Conservation (phyloP, 228 moss, liverwort and hornwort species). For the Sphagnum magellanicum region DNA sequence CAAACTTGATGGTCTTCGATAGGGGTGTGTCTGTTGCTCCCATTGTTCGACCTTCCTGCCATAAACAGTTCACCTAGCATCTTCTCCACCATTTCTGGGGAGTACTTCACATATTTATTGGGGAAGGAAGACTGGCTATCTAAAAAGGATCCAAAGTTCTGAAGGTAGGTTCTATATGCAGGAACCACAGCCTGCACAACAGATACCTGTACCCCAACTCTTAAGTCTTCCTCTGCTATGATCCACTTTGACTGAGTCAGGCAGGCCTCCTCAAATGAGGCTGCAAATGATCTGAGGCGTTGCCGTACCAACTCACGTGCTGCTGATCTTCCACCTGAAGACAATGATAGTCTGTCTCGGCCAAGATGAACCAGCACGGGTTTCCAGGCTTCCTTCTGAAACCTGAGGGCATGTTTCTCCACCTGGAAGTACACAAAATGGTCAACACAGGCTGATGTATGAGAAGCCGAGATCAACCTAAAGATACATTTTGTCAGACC, state of each 20-base stretch:
- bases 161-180: slow-evolving; percentile 69
- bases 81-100: slow-evolving; percentile 42
- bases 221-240: slow-evolving; percentile 62
- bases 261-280: slow-evolving; percentile 52
- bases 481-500: neutral
- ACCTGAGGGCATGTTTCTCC: slow-evolving; percentile 56
- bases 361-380: slow-evolving; percentile 47
- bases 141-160: slow-evolving; percentile 30
- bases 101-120: slow-evolving; percentile 40
- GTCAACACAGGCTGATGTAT: too few relatives aligned
- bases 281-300: slow-evolving; percentile 51
- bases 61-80: slow-evolving; percentile 38
- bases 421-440: slow-evolving; percentile 30
- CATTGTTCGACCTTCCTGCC: slow-evolving; percentile 11
- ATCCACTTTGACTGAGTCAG: slow-evolving; percentile 63
- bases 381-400: slow-evolving; percentile 79
- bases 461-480: too few relatives aligned
- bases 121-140: slow-evolving; percentile 34
- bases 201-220: slow-evolving; percentile 45
- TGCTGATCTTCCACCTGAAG: slow-evolving; percentile 51
- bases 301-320: slow-evolving; percentile 66
- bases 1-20: too few relatives aligned
- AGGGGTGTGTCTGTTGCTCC: neutral
- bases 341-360: slow-evolving; percentile 61
- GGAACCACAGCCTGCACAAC: slow-evolving; percentile 76